Evolutionary conservation across 805 yeast genomes (phyloP), one percentile per base, ranked within the genome.

Genomic region (Yarrowia hollandica): DNA sequence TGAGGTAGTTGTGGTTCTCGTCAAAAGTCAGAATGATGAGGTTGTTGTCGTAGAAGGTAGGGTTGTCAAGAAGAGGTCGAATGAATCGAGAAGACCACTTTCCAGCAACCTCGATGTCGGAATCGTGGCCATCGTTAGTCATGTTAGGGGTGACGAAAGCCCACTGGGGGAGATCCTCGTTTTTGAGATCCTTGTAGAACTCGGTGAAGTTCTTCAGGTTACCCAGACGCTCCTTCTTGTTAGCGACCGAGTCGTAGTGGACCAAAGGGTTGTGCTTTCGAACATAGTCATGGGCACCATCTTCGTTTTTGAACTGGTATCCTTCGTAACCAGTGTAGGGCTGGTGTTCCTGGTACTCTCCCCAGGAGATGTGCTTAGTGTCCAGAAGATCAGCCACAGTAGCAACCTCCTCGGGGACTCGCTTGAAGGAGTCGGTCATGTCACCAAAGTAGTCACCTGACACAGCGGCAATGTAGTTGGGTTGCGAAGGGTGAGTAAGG

Each of bases 311-410:
- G 70, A 69, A 79, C 68, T 76, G 71, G 71, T 73, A 76, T 62
- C 83, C 83, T 60, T 72, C 67, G 74, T 68, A 80, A 35, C 82
- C 83, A 41, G 82, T 68, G 74, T 79, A 79, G 37, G 83, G 83
- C 72, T 72, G 64, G 66, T 78, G 77, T 70, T 80, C 81, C 68
- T 78, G 77, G 72, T 80, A 80, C 70, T 79, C 80, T 58, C 74
- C 81, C 82, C 82, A 79, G 18, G 82, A 74, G 61, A 80, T 77
- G 25, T 71, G 71, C 65, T 70, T 71, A 60, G 71, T 68, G 65
- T 80, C 82, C 59, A 79, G 68, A 60, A 79, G 69, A 66, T 80
- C 83, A 14, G 73, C 82, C 23, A 80, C 62, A 37, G 77, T 72
- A 38, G 82, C 78, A 37, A 80, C 75, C 66, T 79, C 78, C 23